phyloP scores from a whole-genome alignment of 2,329 filamentous ascomycete genomes.

The Xylaria sp. region DNA sequence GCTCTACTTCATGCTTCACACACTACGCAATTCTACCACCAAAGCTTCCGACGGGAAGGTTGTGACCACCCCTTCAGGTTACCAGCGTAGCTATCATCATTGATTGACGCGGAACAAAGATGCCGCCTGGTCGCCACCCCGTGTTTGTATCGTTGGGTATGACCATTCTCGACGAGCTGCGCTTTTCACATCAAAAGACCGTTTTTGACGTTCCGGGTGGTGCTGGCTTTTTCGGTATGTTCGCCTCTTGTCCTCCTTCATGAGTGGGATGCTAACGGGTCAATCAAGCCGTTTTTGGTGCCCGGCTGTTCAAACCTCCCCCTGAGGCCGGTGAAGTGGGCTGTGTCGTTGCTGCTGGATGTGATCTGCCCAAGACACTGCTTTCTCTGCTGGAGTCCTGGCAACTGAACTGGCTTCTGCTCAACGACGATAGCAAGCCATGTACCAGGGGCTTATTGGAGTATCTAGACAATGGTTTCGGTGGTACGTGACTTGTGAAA shows the following conservation, averaged over 20 bases:
- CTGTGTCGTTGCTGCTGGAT: slow-evolving; percentile 25
- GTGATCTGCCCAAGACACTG: slow-evolving; percentile 27
- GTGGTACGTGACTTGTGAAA: slow-evolving; percentile 12
- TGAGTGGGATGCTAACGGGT: not conserved
- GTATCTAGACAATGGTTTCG: slow-evolving; percentile 29
- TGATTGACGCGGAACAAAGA: not conserved
- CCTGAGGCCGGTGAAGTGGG: slow-evolving; percentile 12
- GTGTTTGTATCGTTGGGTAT: slow-evolving; percentile 33
- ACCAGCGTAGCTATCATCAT: not conserved
- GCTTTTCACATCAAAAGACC: slow-evolving; percentile 21
- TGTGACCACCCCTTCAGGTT: not conserved
- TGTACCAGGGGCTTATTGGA: slow-evolving; percentile 29
- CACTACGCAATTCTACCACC: not conserved
- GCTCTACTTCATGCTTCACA: not conserved
- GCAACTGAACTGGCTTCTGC: slow-evolving; percentile 17
- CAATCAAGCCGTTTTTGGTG: slow-evolving; percentile 28
- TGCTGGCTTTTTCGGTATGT: slow-evolving; percentile 29
- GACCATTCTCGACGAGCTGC: slow-evolving; percentile 33
- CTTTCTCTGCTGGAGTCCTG: slow-evolving; percentile 25
- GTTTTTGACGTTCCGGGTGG: slow-evolving; percentile 29
- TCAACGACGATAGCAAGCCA: slow-evolving; percentile 12
- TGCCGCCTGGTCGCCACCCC: not conserved
- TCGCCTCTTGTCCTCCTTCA: not conserved
- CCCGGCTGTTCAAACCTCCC: slow-evolving; percentile 28
- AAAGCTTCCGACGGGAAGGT: too few species aligned